Evolutionary conservation across 1,284 basidiomycete genomes (phyloP).

Genomic region (Caloboletus inedulis): DNA sequence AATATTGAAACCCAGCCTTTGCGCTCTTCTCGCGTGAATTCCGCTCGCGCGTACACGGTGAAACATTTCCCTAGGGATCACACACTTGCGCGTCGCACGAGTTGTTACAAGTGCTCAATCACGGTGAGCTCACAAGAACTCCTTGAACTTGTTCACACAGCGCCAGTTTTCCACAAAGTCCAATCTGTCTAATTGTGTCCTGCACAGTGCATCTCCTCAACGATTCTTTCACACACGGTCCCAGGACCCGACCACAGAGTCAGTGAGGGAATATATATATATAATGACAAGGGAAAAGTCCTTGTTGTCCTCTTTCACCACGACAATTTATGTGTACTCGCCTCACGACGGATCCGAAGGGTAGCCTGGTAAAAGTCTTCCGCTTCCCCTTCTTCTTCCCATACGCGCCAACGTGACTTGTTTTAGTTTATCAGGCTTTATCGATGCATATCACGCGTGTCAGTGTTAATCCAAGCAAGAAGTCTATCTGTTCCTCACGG

Average conservation of each 20-base stretch:
- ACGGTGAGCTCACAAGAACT: background rate
- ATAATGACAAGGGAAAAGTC: no score
- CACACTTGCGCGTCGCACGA: background rate
- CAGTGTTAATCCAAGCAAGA: conserved; percentile 1
- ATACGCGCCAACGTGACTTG: conserved; percentile 4
- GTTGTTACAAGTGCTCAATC: background rate
- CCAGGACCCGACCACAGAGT: background rate
- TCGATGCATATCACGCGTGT: background rate
- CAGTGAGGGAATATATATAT: background rate
- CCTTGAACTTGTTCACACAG: background rate
- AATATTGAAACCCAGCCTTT: background rate
- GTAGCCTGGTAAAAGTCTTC: background rate
- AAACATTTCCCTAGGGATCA: background rate
- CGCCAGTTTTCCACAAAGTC: conserved; percentile 1
- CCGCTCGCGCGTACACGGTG: background rate
- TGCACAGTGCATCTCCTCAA: background rate
- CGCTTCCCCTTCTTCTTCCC: background rate
- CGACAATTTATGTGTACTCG: no score
- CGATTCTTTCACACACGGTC: background rate
- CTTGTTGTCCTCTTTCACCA: background rate
- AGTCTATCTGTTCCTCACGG: conserved; percentile 7
- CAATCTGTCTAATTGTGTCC: conserved; percentile 10
- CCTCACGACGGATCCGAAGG: conserved; percentile 9
- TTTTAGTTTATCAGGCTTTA: background rate
- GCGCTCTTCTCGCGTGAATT: background rate